Base-by-base conservation (phyloP, 441 rosid species). In the Dalechampia spathulata region DNA sequence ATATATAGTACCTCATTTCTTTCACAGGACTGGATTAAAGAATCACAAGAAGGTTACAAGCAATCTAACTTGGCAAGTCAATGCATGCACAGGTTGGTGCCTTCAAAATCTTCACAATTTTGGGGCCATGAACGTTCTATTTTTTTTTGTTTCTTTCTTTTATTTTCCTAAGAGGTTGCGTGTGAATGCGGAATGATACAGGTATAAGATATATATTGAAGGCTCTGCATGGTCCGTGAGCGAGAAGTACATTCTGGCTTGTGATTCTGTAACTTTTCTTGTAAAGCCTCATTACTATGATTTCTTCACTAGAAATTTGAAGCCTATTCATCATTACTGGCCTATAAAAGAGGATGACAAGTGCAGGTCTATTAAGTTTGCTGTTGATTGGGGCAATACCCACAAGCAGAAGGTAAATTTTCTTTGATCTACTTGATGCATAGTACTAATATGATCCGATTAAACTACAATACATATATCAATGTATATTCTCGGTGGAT, bases 171-270 rank as follows among this genome's bases (percentile, higher is more conserved):
- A n/a, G n/a, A n/a, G 32, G 17, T 19, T 51, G 51, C 38, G 4
- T 47, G 6, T 4, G 17, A 26, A 36, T 40, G 36, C 17, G 30
- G 20, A 63, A 57, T 57, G 17, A 12, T 52, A 15, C 59, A 86
- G 96, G 68, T 91, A 80, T 55, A 92, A 92, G 80, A 86, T 92
- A 39, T 92, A 88, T n/a, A 74, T 88, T 15, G 98, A 92, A 76
- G 96, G 98, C 11, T 76, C 82, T 2, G 90, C 87, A 0, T 92
- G 98, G 98, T 92, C 98, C n/a, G n/a, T n/a, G n/a, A n/a, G n/a
- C n/a, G n/a, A n/a, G n/a, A n/a, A n/a, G n/a, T n/a, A n/a, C n/a
- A 91, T 88, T 48, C 73, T 91, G 47, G 93, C 98, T 7, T 91
- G 96, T 60, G 87, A 92, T 64, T 84, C 95, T 1, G 72, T 79